Percentiles rank a stretch among this genome's conserved stretches.
These are phyloP conservation scores for Bimuria novae-zelandiae DNA, from an alignment of 2,329 filamentous ascomycete species.

Conservation along the genomic window DNA sequence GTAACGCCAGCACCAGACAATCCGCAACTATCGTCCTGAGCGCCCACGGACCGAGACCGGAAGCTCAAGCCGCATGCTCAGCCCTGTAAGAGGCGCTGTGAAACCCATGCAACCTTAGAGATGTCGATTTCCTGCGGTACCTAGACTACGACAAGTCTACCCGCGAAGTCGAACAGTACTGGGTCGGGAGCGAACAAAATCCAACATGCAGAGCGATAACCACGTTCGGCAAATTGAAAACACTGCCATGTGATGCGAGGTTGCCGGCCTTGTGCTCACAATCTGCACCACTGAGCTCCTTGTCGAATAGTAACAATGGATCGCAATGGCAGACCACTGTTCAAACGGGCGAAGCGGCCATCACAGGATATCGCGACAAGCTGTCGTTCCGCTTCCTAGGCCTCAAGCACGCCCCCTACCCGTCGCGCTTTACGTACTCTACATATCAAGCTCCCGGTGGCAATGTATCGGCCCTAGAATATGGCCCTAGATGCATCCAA, in stretches of 20 bases:
- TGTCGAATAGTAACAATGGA: slow-evolving; percentile 5
- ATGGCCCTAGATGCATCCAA: slow-evolving; percentile 50
- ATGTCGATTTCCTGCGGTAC: slow-evolving; percentile 24
- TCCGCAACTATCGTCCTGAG: slow-evolving; percentile 24
- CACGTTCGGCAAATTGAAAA: slow-evolving; percentile 19
- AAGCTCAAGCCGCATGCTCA: slow-evolving; percentile 22
- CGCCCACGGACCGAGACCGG: slow-evolving; percentile 14
- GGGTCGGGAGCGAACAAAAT: slow-evolving; percentile 19
- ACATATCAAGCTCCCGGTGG: slow-evolving; percentile 40
- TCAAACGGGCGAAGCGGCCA: slow-evolving; percentile 22
- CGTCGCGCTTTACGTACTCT: slow-evolving; percentile 54
- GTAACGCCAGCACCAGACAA: slow-evolving; percentile 25
- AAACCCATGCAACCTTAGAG: slow-evolving; percentile 15
- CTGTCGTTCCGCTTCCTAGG: slow-evolving; percentile 58
- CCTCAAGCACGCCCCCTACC: slow-evolving; percentile 53
- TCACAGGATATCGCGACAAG: slow-evolving; percentile 51
- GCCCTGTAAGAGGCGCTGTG: slow-evolving; percentile 29
- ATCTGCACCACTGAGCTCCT: slow-evolving; percentile 19
- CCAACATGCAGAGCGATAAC: slow-evolving; percentile 27
- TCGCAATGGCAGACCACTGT: slow-evolving; percentile 23
- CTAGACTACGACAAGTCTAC: slow-evolving; percentile 22
- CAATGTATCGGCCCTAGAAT: slow-evolving; percentile 44
- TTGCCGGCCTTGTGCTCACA: slow-evolving; percentile 33
- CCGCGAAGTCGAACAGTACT: slow-evolving; percentile 21
- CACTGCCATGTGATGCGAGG: slow-evolving; percentile 21